Base-by-base conservation (phyloP, 441 rosid genomes). In the Kokia cookei region DNA sequence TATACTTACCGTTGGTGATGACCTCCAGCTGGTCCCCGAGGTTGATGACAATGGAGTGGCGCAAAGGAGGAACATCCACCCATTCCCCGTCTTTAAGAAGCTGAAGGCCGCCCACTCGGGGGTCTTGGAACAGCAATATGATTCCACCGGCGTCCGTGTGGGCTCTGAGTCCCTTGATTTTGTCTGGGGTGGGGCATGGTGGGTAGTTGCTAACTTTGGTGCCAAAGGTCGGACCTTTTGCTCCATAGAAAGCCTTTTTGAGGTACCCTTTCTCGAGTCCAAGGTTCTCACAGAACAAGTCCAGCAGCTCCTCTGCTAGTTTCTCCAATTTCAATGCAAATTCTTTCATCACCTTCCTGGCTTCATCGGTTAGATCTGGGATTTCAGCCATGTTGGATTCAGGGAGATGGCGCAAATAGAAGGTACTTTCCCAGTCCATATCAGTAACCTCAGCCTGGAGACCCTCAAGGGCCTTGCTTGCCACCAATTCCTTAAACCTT, bases 11-110 rank as follows among this genome's bases (percentile, higher is more conserved):
- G 74, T 95, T 95, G 4, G 94, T 90, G 65, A 95, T 93, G 22
- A 93, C 97, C 97, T 94, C 98, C 2, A 94, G 75, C 67, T 94
- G 98, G 82, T 94, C 98, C 0, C 98, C 98, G 1, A 94, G 97
- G 85, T 92, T 94, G 69, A 94, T 61, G 22, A 94, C 98, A 57
- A 94, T 90, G 78, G 97, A 92, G 78, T 94, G 98, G 79, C 85
- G 92, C 88, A 94, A 80, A 1, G 97, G 97, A 1, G 97, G 98
- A 17, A 92, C 98, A 73, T 87, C 93, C 45, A 92, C 55, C 98
- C 98, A 94, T 13, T 88, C 57, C n/a, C 89, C 98, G 55, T 91
- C 94, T 75, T 94, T 94, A 14, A 94, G 90, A n/a, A 94, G 95
- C 87, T 94, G 98, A 58, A 94, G 97, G 72, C 98, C 98, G 43